Evolutionary conservation across 1,284 basidiomycete genomes (phyloP).

Genomic region (Ustilago loliicola): DNA sequence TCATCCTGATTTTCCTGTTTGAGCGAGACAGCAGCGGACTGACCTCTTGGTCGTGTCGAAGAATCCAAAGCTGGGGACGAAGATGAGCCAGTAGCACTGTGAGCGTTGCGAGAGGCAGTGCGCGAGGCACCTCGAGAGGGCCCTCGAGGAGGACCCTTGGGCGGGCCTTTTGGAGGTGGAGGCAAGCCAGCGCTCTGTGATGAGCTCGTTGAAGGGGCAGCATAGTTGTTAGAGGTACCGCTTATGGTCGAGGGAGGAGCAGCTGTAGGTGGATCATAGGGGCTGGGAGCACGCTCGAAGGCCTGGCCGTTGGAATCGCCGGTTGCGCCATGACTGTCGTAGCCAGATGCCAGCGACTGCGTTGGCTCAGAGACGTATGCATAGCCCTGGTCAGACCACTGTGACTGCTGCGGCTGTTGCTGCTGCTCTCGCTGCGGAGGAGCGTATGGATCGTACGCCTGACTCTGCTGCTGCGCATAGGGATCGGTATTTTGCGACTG

Average conservation of each 20-base stretch:
- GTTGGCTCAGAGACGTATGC: conserved; percentile 5
- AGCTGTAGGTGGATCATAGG: conserved; percentile 36
- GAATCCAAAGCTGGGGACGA: conserved; percentile 15
- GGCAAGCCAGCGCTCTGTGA: conserved; percentile 14
- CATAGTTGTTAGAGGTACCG: conserved; percentile 8
- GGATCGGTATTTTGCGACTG: conserved; percentile 11
- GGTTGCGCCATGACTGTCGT: conserved; percentile 6
- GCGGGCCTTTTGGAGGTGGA: conserved; percentile 25
- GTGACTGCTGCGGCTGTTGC: conserved; percentile 8
- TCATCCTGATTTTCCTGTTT: conserved; percentile 30
- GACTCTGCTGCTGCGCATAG: conserved; percentile 19
- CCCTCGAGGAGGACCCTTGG: conserved; percentile 38
- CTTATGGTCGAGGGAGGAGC: neutral
- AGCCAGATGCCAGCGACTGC: conserved; percentile 8
- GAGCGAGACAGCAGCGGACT: conserved; percentile 32
- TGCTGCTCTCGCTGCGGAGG: conserved; percentile 11
- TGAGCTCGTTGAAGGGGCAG: conserved; percentile 12
- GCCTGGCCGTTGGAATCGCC: neutral
- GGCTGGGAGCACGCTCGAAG: conserved; percentile 28
- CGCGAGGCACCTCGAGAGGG: conserved; percentile 49
- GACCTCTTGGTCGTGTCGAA: neutral
- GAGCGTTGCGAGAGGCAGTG: conserved; percentile 37
- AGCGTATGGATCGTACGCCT: conserved; percentile 5
- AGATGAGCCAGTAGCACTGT: conserved; percentile 7
- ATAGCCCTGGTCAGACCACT: conserved; percentile 21